Evolutionary conservation across 2,329 filamentous ascomycete species (phyloP), one percentile per base, ranked within the genome.

Genomic region (Exophiala xenobiotica): DNA sequence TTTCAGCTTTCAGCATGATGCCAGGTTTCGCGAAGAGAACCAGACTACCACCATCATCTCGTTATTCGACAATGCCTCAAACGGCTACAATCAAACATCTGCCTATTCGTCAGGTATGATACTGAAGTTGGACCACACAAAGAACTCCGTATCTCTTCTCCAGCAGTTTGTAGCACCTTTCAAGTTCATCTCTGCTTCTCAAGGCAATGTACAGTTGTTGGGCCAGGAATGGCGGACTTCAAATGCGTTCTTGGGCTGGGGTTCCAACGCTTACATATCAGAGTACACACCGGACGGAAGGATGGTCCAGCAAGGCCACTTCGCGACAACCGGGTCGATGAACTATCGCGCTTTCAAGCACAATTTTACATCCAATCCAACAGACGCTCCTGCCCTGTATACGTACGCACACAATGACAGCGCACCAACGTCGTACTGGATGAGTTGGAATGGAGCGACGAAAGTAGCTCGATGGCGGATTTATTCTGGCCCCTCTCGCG

Each of bases 371-470:
- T 35, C 38, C 22, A 53, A 37, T 26, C 53, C 56, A 4, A 51
- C 47, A 2, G 56, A 59, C 18, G 41, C 49, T 3, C 56, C 56
- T 3, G 56, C 56, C 9, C 26, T 59, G 26, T 56, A 54, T 18
- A 54, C 56, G 12, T 56, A 51, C 22, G 53, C 50, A 20, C 50
- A 45, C 18, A 56, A 53, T 14, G 49, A 35, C 5, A 49, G 44
- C 31, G 50, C 56, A 2, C 41, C 43, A 11, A 61, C 54, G n/a
- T 56, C 63, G 20, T 66, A 66, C 49, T 62, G 67, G 33, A 66
- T 70, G 37, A 68, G 65, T 49, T 78, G 75, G 75, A 78, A 78
- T 56, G 75, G 75, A 8, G 74, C 74, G 0, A 78, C 75, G 1
- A 73, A 77, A 44, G 67, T 77, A 12, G 53, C 54, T 11, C 65